phyloP scores from a whole-genome alignment of 2,329 filamentous ascomycete genomes.

The Phyllachora maydis region DNA sequence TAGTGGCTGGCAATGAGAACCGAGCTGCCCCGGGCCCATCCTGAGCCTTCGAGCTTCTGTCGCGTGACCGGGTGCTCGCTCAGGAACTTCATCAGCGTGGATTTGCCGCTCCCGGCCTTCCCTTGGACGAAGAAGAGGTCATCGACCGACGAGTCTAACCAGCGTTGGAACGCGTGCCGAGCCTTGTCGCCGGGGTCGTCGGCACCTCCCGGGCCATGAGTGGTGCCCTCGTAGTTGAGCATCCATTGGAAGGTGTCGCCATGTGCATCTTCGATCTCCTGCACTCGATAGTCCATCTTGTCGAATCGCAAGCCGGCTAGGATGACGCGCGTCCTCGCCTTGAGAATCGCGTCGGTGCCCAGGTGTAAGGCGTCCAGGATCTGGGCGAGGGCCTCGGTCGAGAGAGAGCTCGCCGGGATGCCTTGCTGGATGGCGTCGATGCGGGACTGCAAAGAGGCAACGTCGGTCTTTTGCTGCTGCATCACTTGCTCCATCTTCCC shows the following conservation, averaged over 20 bases:
- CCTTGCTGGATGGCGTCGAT: neutral
- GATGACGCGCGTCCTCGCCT: neutral
- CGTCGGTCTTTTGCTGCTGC: neutral
- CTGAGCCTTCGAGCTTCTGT: neutral
- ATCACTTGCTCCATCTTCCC: neutral
- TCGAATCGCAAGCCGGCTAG: neutral
- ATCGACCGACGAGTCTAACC: no score
- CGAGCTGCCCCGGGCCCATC: neutral
- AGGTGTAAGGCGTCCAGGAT: neutral
- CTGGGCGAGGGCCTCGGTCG: neutral
- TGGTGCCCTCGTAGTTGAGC: no score
- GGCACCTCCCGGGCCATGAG: no score
- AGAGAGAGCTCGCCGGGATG: neutral
- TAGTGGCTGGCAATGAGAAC: neutral
- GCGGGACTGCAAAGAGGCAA: neutral
- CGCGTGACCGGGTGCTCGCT: neutral
- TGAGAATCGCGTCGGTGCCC: neutral
- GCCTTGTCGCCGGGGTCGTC: no score
- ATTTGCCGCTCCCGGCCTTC: neutral
- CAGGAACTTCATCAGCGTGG: conserved; percentile 1
- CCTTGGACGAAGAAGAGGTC: neutral
- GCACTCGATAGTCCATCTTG: neutral
- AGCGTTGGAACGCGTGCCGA: no score
- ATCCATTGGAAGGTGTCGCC: neutral
- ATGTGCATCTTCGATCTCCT: neutral